Evolutionary conservation across 495 filamentous ascomycete genomes (phyloP), one percentile per base, ranked within the genome.

Genomic region (Neurospora sp.): DNA sequence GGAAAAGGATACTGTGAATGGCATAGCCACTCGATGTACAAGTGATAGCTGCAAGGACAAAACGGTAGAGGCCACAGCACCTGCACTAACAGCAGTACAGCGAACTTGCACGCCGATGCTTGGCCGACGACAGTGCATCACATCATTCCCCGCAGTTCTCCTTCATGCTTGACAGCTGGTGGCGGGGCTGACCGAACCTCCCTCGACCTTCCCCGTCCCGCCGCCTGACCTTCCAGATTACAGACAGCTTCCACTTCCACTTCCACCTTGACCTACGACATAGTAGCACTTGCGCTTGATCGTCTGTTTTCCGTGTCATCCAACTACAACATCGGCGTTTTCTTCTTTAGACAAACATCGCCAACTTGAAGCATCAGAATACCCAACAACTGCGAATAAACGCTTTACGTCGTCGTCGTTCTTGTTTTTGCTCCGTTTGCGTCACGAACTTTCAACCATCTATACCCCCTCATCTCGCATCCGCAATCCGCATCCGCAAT

Each of bases 131-230:
- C 74, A 69, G 69, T 72, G 73, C 41, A 75, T 73, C 35, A n/a
- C 74, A 72, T 72, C 74, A 71, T 70, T 66, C 35, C 72, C 74
- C 71, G 66, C 39, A 46, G 70, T 62, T 62, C 23, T 31, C 23
- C 54, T 62, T 31, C 9, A 31, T 62, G 54, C 54, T 62, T 62
- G 23, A 70, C 38, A 73, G 72, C 72, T 73, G 39, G 54, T 71
- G 75, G 75, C 75, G 75, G 75, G 73, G 75, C 70, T 76, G 75
- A 72, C 39, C 71, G 48, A 44, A 70, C 23, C 72, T 70, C 54
- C 16, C 35, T 40, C 71, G 35, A 40, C 23, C 23, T 27, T 31
- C 54, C 16, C 54, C 54, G 54, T 12, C 48, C 40, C 40, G 40
- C 40, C 42, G 42, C 42, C 18, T 7, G 42, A 46, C 42, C 42